Base-by-base conservation (phyloP, 2,329 filamentous ascomycete genomes). In the Biscogniauxia marginata region DNA sequence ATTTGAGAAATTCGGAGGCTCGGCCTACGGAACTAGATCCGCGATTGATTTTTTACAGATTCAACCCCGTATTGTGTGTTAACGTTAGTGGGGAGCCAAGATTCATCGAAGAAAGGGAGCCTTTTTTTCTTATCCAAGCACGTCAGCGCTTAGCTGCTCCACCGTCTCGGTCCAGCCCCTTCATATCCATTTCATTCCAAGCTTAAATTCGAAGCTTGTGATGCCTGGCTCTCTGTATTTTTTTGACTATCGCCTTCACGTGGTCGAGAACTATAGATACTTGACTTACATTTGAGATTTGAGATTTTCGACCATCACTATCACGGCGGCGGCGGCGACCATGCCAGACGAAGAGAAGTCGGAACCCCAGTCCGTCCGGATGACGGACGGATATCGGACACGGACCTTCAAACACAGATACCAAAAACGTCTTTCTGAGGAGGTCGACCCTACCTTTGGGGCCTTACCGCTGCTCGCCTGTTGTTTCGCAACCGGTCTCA, bases 401-500 rank as follows among this genome's bases (percentile, higher is more conserved):
- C 21, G 20, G 46, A 30, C 24, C 21, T 25, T 21, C 16, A 46
- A 44, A 19, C 51, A 47, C 7, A 44, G 47, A 20, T 55, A 62
- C 45, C n/a, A 60, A 7, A 43, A 22, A 22, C 58, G 25, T 9
- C 63, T 67, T 22, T 63, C 64, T 9, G 58, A 63, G 0, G 60
- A 64, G 13, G 54, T 68, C 19, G 58, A 61, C 22, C 46, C 59
- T 4, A 50, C 49, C 30, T 18, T 63, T 18, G 65, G 62, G 19
- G 59, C 62, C 23, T 16, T 66, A 20, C 62, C 64, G 50, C 56
- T 69, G 24, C 50, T 69, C 16, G 62, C 64, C 47, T 67, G 62
- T 30, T 67, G 65, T 51, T 63, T 69, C 24, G 63, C 61, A 13
- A 67, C 66, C 7, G 66, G 66, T 3, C 65, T 68, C 22, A 67